Evolutionary conservation across 805 yeast genomes (phyloP), one percentile per base, ranked within the genome.

Genomic region (Teunomyces kruisii): DNA sequence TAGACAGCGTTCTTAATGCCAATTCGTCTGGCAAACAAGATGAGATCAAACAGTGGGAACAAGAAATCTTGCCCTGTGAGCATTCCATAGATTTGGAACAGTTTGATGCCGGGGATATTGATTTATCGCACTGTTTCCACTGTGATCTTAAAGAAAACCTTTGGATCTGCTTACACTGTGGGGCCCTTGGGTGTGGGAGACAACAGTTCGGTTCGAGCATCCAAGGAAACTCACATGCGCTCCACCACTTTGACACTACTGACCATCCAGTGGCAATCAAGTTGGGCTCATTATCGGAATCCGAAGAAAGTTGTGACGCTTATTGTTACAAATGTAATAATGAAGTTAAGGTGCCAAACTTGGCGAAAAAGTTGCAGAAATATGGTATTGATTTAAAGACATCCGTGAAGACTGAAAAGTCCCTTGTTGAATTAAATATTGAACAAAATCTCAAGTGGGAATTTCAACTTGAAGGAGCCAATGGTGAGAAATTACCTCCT

Each of bases 391-490:
- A 88, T 60, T 61, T 83, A 38, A 56, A 68, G 1, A 64, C 52
- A 3, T 71, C 74, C 4, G 69, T 70, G 14, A 88, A 91, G 54
- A 89, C 95, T 1, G 99, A 94, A 62, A 92, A 91, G 67, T 83
- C 85, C 24, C 70, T 94, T 56, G 79, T 91, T 1, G 99, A 94
- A 63, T 67, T 94, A 50, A 96, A 94, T 66, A 78, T 94, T 44
- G 97, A 91, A 60, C 97, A 91, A 59, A 94, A 94, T 62, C 47
- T 89, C 65, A 85, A 84, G 53, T 94, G 97, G 97, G 96, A 92
- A 51, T 94, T 94, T 67, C 80, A 82, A 48, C 79, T 91, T 79
- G 83, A 82, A 12, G 83, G 83, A 41, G 79, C 81, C 1, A 71
- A 81, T 48, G 97, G 97, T 30, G 79, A 76, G 37, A 76, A 76